phyloP scores from a whole-genome alignment of 495 filamentous ascomycete species.

The Lindgomyces ingoldianus region DNA sequence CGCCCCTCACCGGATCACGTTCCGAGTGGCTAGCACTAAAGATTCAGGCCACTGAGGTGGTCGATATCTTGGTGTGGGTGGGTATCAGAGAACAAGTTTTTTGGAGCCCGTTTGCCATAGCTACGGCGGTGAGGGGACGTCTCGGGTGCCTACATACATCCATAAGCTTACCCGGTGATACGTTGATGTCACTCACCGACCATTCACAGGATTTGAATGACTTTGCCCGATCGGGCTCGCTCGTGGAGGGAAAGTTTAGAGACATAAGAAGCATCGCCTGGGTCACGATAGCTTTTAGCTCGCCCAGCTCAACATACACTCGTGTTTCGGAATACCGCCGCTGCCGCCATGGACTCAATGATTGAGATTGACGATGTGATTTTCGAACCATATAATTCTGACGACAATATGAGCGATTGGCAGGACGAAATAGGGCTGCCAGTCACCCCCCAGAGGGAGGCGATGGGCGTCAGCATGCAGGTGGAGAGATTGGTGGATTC shows the following conservation, averaged over 20 bases:
- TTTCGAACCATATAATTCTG: background rate
- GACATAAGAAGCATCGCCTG: background rate
- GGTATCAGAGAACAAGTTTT: too few species aligned
- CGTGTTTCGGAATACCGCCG: too few species aligned
- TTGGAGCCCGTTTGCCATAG: background rate
- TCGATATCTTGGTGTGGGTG: too few species aligned
- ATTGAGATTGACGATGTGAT: background rate
- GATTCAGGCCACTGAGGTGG: too few species aligned
- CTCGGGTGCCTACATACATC: background rate
- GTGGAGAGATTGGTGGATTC: background rate
- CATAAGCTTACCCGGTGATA: background rate
- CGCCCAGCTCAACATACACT: too few species aligned
- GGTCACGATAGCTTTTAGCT: background rate
- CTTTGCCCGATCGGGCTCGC: too few species aligned
- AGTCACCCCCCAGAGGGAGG: too few species aligned
- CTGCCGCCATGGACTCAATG: background rate
- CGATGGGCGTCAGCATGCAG: background rate
- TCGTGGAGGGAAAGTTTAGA: background rate
- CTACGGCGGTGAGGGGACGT: background rate
- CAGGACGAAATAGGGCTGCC: too few species aligned
- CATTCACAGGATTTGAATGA: background rate
- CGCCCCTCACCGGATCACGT: too few species aligned
- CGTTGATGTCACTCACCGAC: background rate
- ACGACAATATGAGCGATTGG: background rate
- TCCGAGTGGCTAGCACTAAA: too few species aligned